phyloP scores from a whole-genome alignment of 1,284 basidiomycete species.

The Mycosarcoma mackinlayi region DNA sequence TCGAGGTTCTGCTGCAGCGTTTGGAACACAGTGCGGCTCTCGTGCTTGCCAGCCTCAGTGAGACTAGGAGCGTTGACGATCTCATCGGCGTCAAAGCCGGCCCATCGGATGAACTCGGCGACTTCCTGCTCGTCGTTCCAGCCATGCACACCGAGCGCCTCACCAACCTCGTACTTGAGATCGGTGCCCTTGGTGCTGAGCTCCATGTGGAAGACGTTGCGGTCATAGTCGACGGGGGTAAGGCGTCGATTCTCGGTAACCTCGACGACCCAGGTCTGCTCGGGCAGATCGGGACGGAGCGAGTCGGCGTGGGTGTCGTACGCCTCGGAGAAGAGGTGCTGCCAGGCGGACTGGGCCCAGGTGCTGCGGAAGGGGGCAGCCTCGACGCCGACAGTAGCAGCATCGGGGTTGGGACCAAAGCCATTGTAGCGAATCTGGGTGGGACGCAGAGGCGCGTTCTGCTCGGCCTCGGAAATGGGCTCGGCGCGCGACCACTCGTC shows the following conservation, averaged over 20 bases:
- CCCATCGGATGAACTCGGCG: constrained; percentile 88
- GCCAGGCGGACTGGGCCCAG: constrained; percentile 66
- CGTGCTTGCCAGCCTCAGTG: constrained; percentile 63
- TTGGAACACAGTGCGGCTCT: constrained; percentile 94
- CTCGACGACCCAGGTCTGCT: constrained; percentile 91
- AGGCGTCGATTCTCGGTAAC: constrained; percentile 93
- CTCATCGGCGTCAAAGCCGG: constrained; percentile 83
- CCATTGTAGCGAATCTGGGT: constrained; percentile 62
- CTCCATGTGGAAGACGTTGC: constrained; percentile 99
- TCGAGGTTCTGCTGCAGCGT: constrained; percentile 95
- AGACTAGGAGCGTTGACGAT: constrained; percentile 82
- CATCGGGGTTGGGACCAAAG: constrained; percentile 52
- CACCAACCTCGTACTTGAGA: constrained; percentile 93
- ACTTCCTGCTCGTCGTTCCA: constrained; percentile 96
- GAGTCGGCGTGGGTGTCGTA: constrained; percentile 55
- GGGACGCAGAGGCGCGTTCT: constrained; percentile 53
- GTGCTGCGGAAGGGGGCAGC: constrained; percentile 51
- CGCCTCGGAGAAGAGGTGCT: constrained; percentile 67
- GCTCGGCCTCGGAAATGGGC: constrained; percentile 56
- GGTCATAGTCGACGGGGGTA: constrained; percentile 93
- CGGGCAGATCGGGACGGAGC: constrained; percentile 82
- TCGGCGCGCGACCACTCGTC: constrained; percentile 56
- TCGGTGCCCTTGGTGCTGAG: constrained; percentile 92
- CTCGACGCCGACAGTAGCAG: constrained; percentile 52
- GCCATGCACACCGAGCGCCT: constrained; percentile 95